These are phyloP conservation scores for Combretum micranthum DNA, from an alignment of 345 rosid species.

Conservation along the genomic window DNA sequence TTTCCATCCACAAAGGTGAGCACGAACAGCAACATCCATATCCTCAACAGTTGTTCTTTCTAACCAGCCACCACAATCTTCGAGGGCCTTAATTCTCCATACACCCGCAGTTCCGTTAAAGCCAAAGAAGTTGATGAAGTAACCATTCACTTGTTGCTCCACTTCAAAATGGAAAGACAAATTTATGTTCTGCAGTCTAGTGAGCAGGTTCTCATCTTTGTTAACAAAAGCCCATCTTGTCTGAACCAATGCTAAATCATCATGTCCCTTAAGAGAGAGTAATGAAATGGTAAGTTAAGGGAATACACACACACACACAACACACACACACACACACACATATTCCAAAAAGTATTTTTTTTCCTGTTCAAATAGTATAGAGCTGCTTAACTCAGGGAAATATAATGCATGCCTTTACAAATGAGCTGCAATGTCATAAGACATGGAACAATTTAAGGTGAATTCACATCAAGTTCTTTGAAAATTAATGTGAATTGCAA, in stretches of 20 bases:
- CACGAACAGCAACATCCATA: slow-evolving; percentile 93
- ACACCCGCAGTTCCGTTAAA: slow-evolving; percentile 95
- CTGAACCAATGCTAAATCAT: slow-evolving; percentile 77
- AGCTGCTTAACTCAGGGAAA: too few relatives aligned
- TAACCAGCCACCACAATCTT: slow-evolving; percentile 95
- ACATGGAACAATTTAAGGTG: too few relatives aligned
- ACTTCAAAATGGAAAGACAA: slow-evolving; percentile 89
- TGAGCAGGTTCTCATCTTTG: slow-evolving; percentile 89
- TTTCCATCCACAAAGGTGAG: slow-evolving; percentile 95
- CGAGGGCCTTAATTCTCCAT: slow-evolving; percentile 86
- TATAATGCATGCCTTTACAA: too few relatives aligned
- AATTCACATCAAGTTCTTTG: too few relatives aligned
- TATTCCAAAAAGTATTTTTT: too few relatives aligned
- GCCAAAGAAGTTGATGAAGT: slow-evolving; percentile 80
- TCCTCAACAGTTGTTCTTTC: slow-evolving; percentile 91
- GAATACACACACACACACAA: too few relatives aligned
- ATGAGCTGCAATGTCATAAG: too few relatives aligned
- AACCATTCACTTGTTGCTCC: slow-evolving; percentile 87
- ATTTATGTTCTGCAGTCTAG: slow-evolving; percentile 82
- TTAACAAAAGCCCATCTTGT: slow-evolving; percentile 87
- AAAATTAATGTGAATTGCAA: background rate
- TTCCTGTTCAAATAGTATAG: too few relatives aligned
- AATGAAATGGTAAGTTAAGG: slow-evolving; percentile 1
- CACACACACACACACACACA: too few relatives aligned
- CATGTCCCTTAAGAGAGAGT: slow-evolving; percentile 41